Evolutionary conservation across 805 yeast genomes (phyloP).

Genomic region (Starmerella asiatica): DNA sequence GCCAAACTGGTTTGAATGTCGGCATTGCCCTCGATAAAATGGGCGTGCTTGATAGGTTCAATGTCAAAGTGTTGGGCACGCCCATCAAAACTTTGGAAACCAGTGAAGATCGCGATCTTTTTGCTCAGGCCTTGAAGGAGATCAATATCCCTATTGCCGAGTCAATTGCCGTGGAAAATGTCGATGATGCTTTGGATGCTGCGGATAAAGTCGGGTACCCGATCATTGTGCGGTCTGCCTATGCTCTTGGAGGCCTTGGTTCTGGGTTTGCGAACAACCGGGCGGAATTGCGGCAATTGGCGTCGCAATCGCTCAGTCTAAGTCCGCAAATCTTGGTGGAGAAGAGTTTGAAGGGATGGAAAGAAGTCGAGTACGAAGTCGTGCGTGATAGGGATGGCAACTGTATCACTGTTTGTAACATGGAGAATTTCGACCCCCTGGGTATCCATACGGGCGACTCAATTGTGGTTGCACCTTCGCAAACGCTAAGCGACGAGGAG

Average conservation of each 20-base stretch:
- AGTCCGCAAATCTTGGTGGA: constrained; percentile 95
- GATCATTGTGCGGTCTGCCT: constrained; percentile 93
- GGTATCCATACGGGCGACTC: constrained; percentile 99
- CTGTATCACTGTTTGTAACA: constrained; percentile 97
- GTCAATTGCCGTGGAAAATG: constrained; percentile 86
- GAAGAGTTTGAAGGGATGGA: constrained; percentile 97
- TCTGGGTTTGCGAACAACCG: constrained; percentile 88
- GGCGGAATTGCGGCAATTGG: constrained; percentile 70
- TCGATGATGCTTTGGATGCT: constrained; percentile 86
- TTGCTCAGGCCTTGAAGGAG: constrained; percentile 88
- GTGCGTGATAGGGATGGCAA: constrained; percentile 92
- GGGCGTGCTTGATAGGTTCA: constrained; percentile 84
- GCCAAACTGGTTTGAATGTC: constrained; percentile 93
- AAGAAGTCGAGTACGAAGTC: constrained; percentile 96
- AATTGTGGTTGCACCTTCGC: constrained; percentile 97
- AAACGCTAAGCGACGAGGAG: constrained; percentile 90
- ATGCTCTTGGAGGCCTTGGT: constrained; percentile 93
- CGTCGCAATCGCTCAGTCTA: constrained; percentile 75
- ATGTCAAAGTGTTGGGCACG: constrained; percentile 91
- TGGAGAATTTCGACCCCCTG: constrained; percentile 97
- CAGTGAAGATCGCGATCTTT: constrained; percentile 93
- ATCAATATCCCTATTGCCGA: constrained; percentile 94
- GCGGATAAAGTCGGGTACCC: constrained; percentile 86
- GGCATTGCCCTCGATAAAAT: constrained; percentile 89
- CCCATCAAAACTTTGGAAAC: constrained; percentile 93